These are phyloP conservation scores for Alternaria tenuissima DNA, from an alignment of 2,329 filamentous ascomycete genomes.

Conservation along the genomic window DNA sequence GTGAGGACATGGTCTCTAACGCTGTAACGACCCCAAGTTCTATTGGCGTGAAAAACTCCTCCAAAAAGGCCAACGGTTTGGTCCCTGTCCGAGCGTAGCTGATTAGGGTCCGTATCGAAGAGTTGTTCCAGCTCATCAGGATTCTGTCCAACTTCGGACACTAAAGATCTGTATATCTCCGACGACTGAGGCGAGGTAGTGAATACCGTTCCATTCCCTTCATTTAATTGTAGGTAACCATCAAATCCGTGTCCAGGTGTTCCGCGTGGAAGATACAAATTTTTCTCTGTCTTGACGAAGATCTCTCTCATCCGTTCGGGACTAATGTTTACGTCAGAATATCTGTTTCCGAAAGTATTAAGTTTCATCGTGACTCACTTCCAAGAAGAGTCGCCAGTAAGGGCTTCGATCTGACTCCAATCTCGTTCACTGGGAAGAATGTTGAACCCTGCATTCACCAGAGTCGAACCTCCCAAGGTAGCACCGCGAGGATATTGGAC, in stretches of 20 bases:
- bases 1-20: background rate
- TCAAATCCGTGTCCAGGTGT: slow-evolving; percentile 62
- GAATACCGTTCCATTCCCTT: background rate
- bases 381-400: slow-evolving; percentile 69
- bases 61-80: background rate
- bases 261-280: slow-evolving; percentile 57
- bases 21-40: background rate
- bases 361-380: slow-evolving; percentile 8
- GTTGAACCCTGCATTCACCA: background rate
- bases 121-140: background rate
- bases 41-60: background rate
- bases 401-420: slow-evolving; percentile 64
- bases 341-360: background rate
- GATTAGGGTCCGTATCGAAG: background rate
- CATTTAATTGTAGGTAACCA: slow-evolving; percentile 58
- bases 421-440: slow-evolving; percentile 64
- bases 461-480: background rate
- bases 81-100: background rate
- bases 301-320: slow-evolving; percentile 62
- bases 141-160: slow-evolving; percentile 35
- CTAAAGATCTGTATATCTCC: background rate
- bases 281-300: slow-evolving; percentile 62
- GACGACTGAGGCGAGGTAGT: background rate
- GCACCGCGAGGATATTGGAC: slow-evolving; percentile 1
- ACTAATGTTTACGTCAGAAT: background rate